Evolutionary conservation across 1,139 yeast genomes (phyloP).

Genomic region (Yamadazyma siamensis): DNA sequence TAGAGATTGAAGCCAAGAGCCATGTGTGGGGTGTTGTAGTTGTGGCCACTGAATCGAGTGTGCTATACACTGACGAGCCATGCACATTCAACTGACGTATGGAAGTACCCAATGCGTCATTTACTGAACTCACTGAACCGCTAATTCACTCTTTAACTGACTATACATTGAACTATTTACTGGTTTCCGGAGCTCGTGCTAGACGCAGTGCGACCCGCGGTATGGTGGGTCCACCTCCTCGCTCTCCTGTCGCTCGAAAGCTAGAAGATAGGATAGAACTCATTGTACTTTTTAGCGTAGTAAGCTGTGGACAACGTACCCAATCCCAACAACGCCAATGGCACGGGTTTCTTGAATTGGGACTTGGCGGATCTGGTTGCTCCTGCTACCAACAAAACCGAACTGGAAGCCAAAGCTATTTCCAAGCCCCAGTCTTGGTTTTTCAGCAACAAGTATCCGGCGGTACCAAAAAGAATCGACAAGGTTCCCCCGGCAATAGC

Average conservation of each 20-base stretch:
- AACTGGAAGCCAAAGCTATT: constrained; percentile 70
- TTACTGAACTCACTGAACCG: no score
- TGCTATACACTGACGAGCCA: no score
- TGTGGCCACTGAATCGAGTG: no score
- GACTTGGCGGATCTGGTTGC: constrained; percentile 62
- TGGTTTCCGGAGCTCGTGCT: no score
- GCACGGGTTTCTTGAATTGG: constrained; percentile 68
- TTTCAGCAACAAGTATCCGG: constrained; percentile 72
- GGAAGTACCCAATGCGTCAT: no score
- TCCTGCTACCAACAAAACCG: constrained; percentile 65
- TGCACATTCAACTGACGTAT: no score
- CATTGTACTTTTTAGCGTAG: constrained; percentile 69
- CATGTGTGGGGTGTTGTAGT: no score
- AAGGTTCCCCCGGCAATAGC: constrained; percentile 73
- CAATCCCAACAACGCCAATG: constrained; percentile 58
- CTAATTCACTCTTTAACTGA: no score
- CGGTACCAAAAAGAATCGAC: constrained; percentile 65
- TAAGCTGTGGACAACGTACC: constrained; percentile 68
- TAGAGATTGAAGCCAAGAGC: no score
- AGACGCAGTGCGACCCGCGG: no score
- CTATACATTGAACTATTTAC: no score
- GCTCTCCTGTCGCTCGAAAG: no score
- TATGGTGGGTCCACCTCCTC: neutral
- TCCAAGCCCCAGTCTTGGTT: constrained; percentile 82
- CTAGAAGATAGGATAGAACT: constrained; percentile 42